Evolutionary conservation across 345 rosid genomes (phyloP), one percentile per base, ranked within the genome.

Genomic region (Corymbia maculata): DNA sequence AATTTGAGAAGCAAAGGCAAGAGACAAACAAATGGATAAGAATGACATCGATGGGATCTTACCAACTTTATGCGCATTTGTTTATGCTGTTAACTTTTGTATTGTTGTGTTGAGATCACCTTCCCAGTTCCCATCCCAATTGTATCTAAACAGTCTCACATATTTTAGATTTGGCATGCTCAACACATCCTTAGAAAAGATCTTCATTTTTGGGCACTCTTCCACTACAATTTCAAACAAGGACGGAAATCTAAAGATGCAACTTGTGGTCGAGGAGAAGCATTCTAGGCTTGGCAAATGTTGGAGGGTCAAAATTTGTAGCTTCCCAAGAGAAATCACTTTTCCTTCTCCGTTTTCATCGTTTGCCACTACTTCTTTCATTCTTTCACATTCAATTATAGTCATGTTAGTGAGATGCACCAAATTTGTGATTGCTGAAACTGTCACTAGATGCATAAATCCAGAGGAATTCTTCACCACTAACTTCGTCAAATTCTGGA

Each of bases 91-190:
- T 66, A 30, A 66, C 79, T 30, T 66, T 66, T 30, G 79, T 30
- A 66, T 66, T 3, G 21, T 30, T 14, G 79, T 1, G 1, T 66
- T 66, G 79, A 66, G 79, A 66, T 66, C 22, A 68, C 44, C 22
- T 2, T 68, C 22, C 42, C 21, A 30, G 0, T 30, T 6, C 5
- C 7, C 1, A 13, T 64, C 2, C 36, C 13, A 64, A 0, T 0
- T 1, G 21, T 32, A 68, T 68, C 22, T 0, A 1, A 30, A 68
- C 3, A 68, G 6, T 2, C 1, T 7, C 44, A 0, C 79, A 4
- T 1, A 4, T 0, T 1, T 0, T 16, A 68, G 24, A 0, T 0
- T 0, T 70, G 80, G 80, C 8, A 22, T 32, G 79, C 6, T 32
- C 8, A 68, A 0, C 0, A 0, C 0, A 30, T 22, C 1, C 22